Conservation (phyloP, 129 eudicot genomes). For the Tanacetum coccineum region DNA sequence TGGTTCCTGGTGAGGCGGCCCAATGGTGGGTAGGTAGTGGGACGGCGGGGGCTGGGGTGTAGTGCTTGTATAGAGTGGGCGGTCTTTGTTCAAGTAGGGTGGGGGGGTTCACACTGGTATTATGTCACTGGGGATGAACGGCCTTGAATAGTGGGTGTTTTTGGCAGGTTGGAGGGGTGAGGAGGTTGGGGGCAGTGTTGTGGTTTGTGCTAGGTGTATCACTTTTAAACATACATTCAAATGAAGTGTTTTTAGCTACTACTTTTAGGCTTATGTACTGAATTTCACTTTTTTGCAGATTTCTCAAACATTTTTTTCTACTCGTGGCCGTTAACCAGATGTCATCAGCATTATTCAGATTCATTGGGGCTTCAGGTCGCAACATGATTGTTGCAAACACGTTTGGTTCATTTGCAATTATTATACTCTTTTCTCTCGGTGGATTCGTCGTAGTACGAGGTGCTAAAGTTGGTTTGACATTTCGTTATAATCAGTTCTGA, state of each 20-base stretch:
- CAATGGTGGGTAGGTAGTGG: too few species aligned
- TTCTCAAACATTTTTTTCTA: slow-evolving; percentile 40
- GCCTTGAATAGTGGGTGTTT: too few species aligned
- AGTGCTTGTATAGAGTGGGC: too few species aligned
- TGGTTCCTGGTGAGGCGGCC: too few species aligned
- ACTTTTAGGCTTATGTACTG: neutral
- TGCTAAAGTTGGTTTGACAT: slow-evolving; percentile 34
- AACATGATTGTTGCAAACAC: slow-evolving; percentile 61
- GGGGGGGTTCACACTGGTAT: too few species aligned
- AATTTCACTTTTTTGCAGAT: slow-evolving; percentile 36
- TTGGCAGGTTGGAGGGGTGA: too few species aligned
- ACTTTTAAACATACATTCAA: too few species aligned
- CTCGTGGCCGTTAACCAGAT: slow-evolving; percentile 40
- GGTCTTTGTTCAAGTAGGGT: too few species aligned
- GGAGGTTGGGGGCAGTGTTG: too few species aligned
- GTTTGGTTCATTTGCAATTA: slow-evolving; percentile 45
- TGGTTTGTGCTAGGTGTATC: too few species aligned
- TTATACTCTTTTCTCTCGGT: slow-evolving; percentile 38
- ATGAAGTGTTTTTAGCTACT: neutral
- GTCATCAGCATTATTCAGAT: slow-evolving; percentile 51
- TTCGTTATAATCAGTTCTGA: neutral
- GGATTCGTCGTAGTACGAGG: slow-evolving; percentile 52
- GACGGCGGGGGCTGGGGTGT: too few species aligned
- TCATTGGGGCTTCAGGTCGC: slow-evolving; percentile 49
- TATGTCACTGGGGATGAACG: too few species aligned